Percentiles rank a stretch among this genome's conserved stretches.
These are phyloP conservation scores for Botrytis pseudocinerea DNA, from an alignment of 2,329 filamentous ascomycete genomes.

Conservation along the genomic window DNA sequence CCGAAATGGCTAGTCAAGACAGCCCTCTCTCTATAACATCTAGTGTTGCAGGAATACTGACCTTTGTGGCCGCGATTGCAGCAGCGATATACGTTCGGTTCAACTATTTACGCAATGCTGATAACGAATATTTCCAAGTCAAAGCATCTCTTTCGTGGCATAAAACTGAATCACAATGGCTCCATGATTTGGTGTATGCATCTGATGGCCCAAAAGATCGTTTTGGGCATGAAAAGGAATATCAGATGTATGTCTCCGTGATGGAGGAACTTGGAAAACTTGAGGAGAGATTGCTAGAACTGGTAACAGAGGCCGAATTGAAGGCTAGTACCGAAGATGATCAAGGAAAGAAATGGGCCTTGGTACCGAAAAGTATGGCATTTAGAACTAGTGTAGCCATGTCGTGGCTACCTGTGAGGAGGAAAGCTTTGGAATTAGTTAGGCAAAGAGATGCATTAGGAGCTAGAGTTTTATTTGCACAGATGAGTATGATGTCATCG, in stretches of 20 bases:
- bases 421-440: constrained; percentile 49
- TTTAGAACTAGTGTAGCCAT: constrained; percentile 47
- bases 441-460: constrained; percentile 50
- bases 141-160: constrained; percentile 51
- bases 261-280: constrained; percentile 50
- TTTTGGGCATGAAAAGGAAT: constrained; percentile 42
- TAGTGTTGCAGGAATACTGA: constrained; percentile 49
- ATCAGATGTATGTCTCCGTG: constrained; percentile 51
- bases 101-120: constrained; percentile 49
- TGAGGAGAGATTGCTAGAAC: constrained; percentile 48
- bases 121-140: constrained; percentile 50
- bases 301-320: constrained; percentile 48
- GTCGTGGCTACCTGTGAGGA: constrained; percentile 48
- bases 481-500: constrained; percentile 52
- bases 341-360: constrained; percentile 42
- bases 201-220: neutral
- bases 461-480: constrained; percentile 49
- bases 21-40: constrained; percentile 49
- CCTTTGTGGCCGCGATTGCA: constrained; percentile 49
- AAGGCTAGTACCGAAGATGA: constrained; percentile 27
- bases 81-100: constrained; percentile 49
- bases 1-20: constrained; percentile 37
- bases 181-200: constrained; percentile 46
- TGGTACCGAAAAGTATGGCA: constrained; percentile 44
- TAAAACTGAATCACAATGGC: constrained; percentile 51